A percentile compares a stretch with the other conserved stretches of the same genome.
These are phyloP conservation scores for Beauveria caledonica DNA, from an alignment of 2,329 filamentous ascomycete genomes.

Conservation along the genomic window DNA sequence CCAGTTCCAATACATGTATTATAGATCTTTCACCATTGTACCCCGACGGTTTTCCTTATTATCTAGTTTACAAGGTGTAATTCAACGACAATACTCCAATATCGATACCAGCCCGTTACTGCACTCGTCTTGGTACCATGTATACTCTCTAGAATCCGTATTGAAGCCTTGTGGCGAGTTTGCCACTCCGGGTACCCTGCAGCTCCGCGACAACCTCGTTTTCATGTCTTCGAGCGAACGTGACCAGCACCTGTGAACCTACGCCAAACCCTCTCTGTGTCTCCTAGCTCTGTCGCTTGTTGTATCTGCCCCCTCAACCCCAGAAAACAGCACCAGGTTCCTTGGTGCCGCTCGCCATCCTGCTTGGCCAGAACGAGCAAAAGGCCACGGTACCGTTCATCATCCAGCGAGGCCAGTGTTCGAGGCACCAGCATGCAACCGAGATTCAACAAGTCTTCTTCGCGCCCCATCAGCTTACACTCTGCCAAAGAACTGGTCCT, in stretches of 20 bases:
- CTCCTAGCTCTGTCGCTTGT: slow-evolving; percentile 53
- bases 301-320: slow-evolving; percentile 70
- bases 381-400: slow-evolving; percentile 84
- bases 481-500: slow-evolving; percentile 75
- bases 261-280: slow-evolving; percentile 67
- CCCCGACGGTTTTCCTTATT: not conserved
- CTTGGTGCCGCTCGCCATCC: slow-evolving; percentile 45
- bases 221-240: slow-evolving; percentile 79
- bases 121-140: no score
- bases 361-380: slow-evolving; percentile 72
- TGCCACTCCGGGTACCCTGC: slow-evolving; percentile 62
- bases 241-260: slow-evolving; percentile 85
- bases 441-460: slow-evolving; percentile 80
- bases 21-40: not conserved
- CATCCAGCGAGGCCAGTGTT: slow-evolving; percentile 71
- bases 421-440: slow-evolving; percentile 73
- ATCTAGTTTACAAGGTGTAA: not conserved
- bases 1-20: not conserved
- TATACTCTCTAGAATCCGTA: no score
- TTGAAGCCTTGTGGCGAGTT: slow-evolving; percentile 46
- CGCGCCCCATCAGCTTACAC: slow-evolving; percentile 42
- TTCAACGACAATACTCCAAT: not conserved
- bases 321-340: slow-evolving; percentile 57
- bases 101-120: not conserved
- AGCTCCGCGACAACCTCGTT: slow-evolving; percentile 58